Evolutionary conservation across 306 rosid genomes (phyloP).

Genomic region (peach (Prunus persica)): DNA sequence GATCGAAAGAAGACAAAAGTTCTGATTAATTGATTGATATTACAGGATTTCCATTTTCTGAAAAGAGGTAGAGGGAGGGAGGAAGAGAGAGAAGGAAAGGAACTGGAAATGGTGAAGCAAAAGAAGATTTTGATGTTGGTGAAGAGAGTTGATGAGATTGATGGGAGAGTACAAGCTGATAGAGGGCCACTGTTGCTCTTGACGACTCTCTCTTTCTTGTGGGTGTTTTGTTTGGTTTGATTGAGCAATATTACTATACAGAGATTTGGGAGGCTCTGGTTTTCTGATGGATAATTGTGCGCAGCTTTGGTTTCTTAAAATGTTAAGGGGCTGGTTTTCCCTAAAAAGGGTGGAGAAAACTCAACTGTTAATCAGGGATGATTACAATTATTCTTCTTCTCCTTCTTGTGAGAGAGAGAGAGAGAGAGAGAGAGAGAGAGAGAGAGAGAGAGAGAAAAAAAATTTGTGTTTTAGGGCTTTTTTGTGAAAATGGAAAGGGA

Average conservation of each 20-base stretch:
- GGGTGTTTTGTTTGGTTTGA: slow-evolving; percentile 26
- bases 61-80: slow-evolving; percentile 8
- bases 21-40: slow-evolving; percentile 37
- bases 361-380: slow-evolving; percentile 21
- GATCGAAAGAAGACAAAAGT: slow-evolving; percentile 22
- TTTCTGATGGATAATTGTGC: slow-evolving; percentile 18
- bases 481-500: slow-evolving; percentile 30
- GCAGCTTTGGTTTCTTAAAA: slow-evolving; percentile 49
- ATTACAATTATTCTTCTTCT: slow-evolving; percentile 26
- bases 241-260: slow-evolving; percentile 35
- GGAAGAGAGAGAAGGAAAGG: slow-evolving; percentile 10
- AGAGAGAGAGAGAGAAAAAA: neutral
- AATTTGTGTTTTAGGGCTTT: slow-evolving; percentile 34
- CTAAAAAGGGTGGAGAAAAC: slow-evolving; percentile 52
- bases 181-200: slow-evolving; percentile 56
- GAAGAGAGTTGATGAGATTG: slow-evolving; percentile 53
- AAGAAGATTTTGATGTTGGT: slow-evolving; percentile 20
- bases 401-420: neutral
- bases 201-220: slow-evolving; percentile 8
- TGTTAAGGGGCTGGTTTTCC: slow-evolving; percentile 25
- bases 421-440: neutral
- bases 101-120: slow-evolving; percentile 45
- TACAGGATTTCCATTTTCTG: slow-evolving; percentile 25
- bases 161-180: slow-evolving; percentile 40
- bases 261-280: slow-evolving; percentile 14